These are phyloP conservation scores for Articulospora tetracladia DNA, from an alignment of 495 filamentous ascomycete genomes.

Conservation along the genomic window DNA sequence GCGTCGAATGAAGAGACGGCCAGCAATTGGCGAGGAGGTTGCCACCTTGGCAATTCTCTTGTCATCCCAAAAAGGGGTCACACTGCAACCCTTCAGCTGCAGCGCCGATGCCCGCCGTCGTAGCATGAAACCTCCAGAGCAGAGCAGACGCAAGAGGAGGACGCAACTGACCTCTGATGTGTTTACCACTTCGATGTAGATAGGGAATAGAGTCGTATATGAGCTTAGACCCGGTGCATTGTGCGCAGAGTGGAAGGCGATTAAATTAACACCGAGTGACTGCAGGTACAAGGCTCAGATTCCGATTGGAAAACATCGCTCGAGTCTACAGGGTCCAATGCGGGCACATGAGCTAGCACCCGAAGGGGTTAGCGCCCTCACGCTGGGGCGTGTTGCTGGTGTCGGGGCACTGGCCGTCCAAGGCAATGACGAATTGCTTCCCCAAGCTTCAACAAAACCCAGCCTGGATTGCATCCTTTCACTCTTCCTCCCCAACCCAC, in stretches of 20 bases:
- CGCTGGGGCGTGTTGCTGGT: too few species aligned
- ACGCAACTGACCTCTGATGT: too few species aligned
- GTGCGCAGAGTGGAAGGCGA: too few species aligned
- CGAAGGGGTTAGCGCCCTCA: too few species aligned
- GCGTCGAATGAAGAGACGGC: background rate
- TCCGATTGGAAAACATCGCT: background rate
- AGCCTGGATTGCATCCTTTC: background rate
- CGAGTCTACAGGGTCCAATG: background rate
- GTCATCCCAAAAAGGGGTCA: background rate
- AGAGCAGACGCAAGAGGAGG: too few species aligned
- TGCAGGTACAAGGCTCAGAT: background rate
- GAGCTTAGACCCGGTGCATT: background rate
- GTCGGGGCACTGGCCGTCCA: too few species aligned
- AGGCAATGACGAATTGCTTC: conserved; percentile 9
- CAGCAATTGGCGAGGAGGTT: background rate
- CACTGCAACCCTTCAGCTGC: background rate
- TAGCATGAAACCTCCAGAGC: too few species aligned
- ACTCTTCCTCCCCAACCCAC: background rate
- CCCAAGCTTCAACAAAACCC: conserved; percentile 10
- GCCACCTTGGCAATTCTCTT: background rate
- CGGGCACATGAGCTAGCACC: background rate
- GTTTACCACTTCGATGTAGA: too few species aligned
- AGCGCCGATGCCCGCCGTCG: too few species aligned
- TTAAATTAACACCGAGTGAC: background rate
- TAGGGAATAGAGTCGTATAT: background rate